These are phyloP conservation scores for Tolypocladium tropicale DNA, from an alignment of 2,329 filamentous ascomycete species.

Conservation along the genomic window DNA sequence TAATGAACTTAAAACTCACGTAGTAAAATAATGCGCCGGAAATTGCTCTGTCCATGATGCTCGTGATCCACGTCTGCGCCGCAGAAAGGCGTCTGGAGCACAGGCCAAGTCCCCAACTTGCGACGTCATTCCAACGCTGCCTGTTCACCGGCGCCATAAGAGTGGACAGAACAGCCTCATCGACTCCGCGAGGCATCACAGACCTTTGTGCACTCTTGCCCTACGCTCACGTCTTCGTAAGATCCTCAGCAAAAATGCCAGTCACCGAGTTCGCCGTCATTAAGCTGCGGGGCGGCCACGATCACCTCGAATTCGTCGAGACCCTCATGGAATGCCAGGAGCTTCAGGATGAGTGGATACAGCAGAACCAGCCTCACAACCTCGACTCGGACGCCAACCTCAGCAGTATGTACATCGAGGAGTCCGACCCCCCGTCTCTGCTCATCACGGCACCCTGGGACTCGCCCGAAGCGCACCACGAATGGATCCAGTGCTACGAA, in stretches of 20 bases:
- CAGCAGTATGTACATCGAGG: constrained; percentile 24
- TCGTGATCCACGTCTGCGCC: too few relatives aligned
- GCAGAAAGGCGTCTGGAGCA: background rate
- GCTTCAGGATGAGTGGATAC: constrained; percentile 30
- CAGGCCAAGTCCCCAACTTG: background rate
- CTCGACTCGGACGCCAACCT: constrained; percentile 20
- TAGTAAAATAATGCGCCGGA: background rate
- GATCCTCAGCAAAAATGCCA: constrained; percentile 17
- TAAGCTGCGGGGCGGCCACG: constrained; percentile 16
- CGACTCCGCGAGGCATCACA: background rate
- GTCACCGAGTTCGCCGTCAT: constrained; percentile 31
- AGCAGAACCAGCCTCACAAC: constrained; percentile 22
- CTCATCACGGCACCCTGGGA: constrained; percentile 36
- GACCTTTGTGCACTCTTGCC: background rate
- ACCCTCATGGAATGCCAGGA: constrained; percentile 19
- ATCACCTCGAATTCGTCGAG: constrained; percentile 21
- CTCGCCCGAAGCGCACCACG: constrained; percentile 26
- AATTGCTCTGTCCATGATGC: too few relatives aligned
- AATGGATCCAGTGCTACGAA: constrained; percentile 32
- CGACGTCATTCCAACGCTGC: background rate
- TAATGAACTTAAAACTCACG: background rate
- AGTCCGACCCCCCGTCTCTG: constrained; percentile 23
- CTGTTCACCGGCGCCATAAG: background rate
- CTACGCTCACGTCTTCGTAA: background rate
- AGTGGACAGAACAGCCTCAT: background rate